Evolutionary conservation across 1,284 basidiomycete genomes (phyloP).

Genomic region (Marasmius oreades): DNA sequence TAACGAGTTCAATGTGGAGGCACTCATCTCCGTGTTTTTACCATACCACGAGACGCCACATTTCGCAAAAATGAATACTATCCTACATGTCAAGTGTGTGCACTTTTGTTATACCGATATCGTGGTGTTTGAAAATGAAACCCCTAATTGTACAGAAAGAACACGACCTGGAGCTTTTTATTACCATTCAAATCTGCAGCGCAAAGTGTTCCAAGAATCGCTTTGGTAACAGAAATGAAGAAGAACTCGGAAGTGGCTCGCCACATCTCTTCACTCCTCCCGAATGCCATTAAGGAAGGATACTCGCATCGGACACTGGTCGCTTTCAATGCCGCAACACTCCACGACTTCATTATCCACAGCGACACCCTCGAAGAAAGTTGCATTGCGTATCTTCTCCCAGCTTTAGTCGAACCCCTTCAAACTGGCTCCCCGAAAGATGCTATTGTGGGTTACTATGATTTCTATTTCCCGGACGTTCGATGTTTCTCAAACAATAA

Average conservation of each 20-base stretch:
- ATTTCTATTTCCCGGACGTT: not conserved
- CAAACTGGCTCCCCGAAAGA: conserved; percentile 44
- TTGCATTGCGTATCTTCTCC: conserved; percentile 56
- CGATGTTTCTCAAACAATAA: not conserved
- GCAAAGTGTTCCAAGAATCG: conserved; percentile 63
- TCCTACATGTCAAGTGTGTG: conserved; percentile 72
- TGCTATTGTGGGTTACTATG: conserved; percentile 42
- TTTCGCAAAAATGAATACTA: conserved; percentile 91
- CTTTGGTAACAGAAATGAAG: conserved; percentile 74
- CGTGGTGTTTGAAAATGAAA: not conserved
- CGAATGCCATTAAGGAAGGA: conserved; percentile 51
- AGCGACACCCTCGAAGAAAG: conserved; percentile 57
- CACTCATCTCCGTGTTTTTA: conserved; percentile 80
- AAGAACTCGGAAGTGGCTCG: conserved; percentile 71
- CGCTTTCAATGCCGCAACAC: conserved; percentile 80
- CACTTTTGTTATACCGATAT: conserved; percentile 2
- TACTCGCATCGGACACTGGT: conserved; percentile 70
- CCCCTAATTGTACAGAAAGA: conserved; percentile 32
- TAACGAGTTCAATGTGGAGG: conserved; percentile 88
- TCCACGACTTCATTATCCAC: conserved; percentile 77
- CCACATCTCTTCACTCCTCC: conserved; percentile 64
- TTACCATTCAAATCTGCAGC: conserved; percentile 73
- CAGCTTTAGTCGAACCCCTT: conserved; percentile 58
- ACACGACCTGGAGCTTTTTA: conserved; percentile 63
- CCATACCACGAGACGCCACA: conserved; percentile 96